Conservation (phyloP, 768 basidiomycete genomes). For the Boletus tomentosulus region DNA sequence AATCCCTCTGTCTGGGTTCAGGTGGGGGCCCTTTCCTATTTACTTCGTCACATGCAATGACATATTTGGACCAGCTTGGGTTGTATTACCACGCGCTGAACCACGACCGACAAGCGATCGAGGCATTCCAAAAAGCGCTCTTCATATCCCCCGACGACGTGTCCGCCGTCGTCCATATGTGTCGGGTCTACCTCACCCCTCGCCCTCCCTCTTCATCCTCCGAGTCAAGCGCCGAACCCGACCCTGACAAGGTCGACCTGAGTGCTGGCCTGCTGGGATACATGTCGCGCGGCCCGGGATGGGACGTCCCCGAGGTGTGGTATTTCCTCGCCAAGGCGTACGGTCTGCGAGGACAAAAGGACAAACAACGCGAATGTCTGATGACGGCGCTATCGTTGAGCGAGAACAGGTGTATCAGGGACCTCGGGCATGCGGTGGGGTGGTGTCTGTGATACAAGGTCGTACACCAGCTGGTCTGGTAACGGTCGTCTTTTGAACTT, state of each 20-base stretch:
- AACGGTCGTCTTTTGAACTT: neutral
- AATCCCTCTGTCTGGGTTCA: conserved; percentile 95
- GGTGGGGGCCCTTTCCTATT: conserved; percentile 41
- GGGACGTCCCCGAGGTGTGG: conserved; percentile 96
- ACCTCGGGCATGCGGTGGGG: conserved; percentile 58
- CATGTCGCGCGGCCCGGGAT: conserved; percentile 73
- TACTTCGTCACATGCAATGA: neutral
- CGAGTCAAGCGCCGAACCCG: conserved; percentile 16
- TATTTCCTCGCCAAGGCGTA: conserved; percentile 84
- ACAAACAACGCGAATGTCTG: conserved; percentile 72
- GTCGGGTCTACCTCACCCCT: conserved; percentile 62
- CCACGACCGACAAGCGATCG: conserved; percentile 58
- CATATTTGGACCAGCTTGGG: conserved; percentile 51
- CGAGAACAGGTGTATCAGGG: conserved; percentile 60
- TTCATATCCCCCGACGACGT: conserved; percentile 80
- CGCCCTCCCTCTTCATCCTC: conserved; percentile 17
- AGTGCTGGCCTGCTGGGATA: conserved; percentile 78
- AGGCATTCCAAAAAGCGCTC: conserved; percentile 84
- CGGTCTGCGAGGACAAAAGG: conserved; percentile 66
- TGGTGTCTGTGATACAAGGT: conserved; percentile 50
- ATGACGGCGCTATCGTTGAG: conserved; percentile 61
- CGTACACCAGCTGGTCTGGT: neutral
- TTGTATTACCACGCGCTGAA: conserved; percentile 63
- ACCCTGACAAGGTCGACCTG: conserved; percentile 60
- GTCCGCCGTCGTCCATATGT: conserved; percentile 72